These are phyloP conservation scores for Tricholomella constricta DNA, from an alignment of 768 basidiomycete genomes.

Conservation along the genomic window DNA sequence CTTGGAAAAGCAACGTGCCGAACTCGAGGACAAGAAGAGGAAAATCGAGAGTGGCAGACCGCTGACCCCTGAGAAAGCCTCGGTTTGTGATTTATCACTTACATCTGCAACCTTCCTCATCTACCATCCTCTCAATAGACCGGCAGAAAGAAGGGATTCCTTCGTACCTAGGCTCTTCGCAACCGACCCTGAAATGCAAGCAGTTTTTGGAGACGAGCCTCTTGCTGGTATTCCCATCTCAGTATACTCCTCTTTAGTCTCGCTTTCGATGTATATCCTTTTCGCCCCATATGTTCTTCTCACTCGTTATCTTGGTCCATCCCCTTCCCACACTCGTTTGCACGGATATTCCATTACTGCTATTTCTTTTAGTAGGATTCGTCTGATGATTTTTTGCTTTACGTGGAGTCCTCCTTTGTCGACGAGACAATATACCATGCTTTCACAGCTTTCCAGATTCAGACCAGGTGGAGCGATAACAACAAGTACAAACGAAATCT, in stretches of 20 bases:
- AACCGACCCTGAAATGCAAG: slow-evolving; percentile 27
- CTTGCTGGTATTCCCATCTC: slow-evolving; percentile 31
- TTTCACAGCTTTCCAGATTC: slow-evolving; percentile 23
- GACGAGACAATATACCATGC: slow-evolving; percentile 46
- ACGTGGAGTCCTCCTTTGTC: slow-evolving; percentile 41
- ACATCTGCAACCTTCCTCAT: slow-evolving; percentile 17
- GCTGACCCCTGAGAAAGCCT: slow-evolving; percentile 90
- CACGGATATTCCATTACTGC: slow-evolving; percentile 55
- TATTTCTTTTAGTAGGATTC: slow-evolving; percentile 52
- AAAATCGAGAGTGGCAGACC: slow-evolving; percentile 93
- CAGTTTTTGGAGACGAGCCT: slow-evolving; percentile 28
- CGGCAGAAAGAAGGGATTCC: slow-evolving; percentile 75
- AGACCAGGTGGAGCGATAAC: slow-evolving; percentile 18
- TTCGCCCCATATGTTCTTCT: slow-evolving; percentile 38
- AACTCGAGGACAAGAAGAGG: slow-evolving; percentile 98
- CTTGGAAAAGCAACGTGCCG: slow-evolving; percentile 91
- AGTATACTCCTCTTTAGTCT: slow-evolving; percentile 20
- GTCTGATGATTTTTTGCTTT: slow-evolving; percentile 45
- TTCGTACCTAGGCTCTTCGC: slow-evolving; percentile 52
- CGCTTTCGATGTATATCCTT: slow-evolving; percentile 43
- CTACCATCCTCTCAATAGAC: slow-evolving; percentile 38
- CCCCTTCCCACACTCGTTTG: slow-evolving; percentile 62
- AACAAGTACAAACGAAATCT: slow-evolving; percentile 38
- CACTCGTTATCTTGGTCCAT: slow-evolving; percentile 50
- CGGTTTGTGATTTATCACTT: slow-evolving; percentile 52